These are phyloP conservation scores for Teratosphaeria epicoccoides DNA, from an alignment of 2,329 filamentous ascomycete genomes.

Conservation along the genomic window DNA sequence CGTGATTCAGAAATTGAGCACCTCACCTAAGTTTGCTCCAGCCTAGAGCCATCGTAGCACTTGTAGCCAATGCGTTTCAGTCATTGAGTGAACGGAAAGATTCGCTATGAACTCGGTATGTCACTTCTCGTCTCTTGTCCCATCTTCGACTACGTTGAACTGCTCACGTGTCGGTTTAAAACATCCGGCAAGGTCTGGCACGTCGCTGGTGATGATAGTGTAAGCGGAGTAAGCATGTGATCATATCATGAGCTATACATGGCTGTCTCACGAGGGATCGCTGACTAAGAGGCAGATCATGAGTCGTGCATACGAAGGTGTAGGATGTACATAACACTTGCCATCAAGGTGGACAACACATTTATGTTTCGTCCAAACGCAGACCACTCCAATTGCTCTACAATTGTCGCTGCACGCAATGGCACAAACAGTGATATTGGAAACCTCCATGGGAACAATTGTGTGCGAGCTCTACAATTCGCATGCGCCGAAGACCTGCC, in stretches of 20 bases:
- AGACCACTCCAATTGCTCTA: neutral
- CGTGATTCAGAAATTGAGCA: too few species aligned
- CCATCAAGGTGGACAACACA: neutral
- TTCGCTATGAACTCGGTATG: too few species aligned
- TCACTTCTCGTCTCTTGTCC: too few species aligned
- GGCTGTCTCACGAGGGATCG: neutral
- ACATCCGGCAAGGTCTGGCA: neutral
- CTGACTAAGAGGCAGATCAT: too few species aligned
- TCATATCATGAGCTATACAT: too few species aligned
- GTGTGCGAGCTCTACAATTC: slow-evolving; percentile 78
- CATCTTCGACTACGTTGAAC: too few species aligned
- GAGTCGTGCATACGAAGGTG: too few species aligned
- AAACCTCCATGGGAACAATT: slow-evolving; percentile 81
- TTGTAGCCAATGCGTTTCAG: too few species aligned
- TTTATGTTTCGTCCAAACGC: neutral
- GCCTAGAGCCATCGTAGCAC: too few species aligned
- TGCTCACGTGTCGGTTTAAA: neutral
- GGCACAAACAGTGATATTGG: slow-evolving; percentile 68
- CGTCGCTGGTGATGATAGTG: neutral
- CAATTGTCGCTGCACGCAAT: slow-evolving; percentile 35
- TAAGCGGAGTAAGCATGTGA: neutral
- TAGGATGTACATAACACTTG: too few species aligned
- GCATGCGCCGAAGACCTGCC: slow-evolving; percentile 60
- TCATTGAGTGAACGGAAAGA: too few species aligned
- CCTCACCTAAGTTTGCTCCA: too few species aligned